Percentiles rank a stretch among this genome's conserved stretches.
Conservation (phyloP, 495 filamentous ascomycete genomes). For the Penicillium desertorum region DNA sequence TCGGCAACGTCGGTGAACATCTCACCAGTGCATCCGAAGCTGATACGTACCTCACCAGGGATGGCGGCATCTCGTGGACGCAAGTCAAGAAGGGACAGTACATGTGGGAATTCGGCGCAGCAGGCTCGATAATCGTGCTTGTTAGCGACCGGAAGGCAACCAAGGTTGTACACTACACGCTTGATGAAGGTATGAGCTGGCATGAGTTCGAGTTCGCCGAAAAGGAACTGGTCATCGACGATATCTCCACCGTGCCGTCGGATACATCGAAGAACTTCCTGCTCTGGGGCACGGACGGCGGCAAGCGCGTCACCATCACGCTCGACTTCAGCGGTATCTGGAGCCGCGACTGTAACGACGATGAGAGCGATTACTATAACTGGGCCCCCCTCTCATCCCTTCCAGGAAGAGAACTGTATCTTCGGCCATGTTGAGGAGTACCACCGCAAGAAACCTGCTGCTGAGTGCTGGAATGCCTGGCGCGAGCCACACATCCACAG, state of each 20-base stretch:
- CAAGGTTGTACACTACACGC: constrained; percentile 69
- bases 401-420: constrained; percentile 72
- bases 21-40: constrained; percentile 55
- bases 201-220: constrained; percentile 68
- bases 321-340: constrained; percentile 83
- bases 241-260: constrained; percentile 84
- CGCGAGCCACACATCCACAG: constrained; percentile 61
- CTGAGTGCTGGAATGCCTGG: constrained; percentile 79
- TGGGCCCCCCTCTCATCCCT: constrained; percentile 85
- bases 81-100: constrained; percentile 79
- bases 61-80: constrained; percentile 88
- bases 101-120: constrained; percentile 92
- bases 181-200: constrained; percentile 80
- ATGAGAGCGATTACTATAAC: constrained; percentile 72
- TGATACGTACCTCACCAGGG: constrained; percentile 82
- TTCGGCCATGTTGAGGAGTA: constrained; percentile 92
- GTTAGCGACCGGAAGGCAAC: constrained; percentile 64
- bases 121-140: constrained; percentile 87
- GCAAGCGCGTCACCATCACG: constrained; percentile 65
- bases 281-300: constrained; percentile 70
- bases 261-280: constrained; percentile 88
- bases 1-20: constrained; percentile 83
- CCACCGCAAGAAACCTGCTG: constrained; percentile 74
- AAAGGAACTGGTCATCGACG: constrained; percentile 62
- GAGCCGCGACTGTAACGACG: constrained; percentile 63